Conservation (phyloP, 495 filamentous ascomycete species). For the Penicillium ochrochloron region DNA sequence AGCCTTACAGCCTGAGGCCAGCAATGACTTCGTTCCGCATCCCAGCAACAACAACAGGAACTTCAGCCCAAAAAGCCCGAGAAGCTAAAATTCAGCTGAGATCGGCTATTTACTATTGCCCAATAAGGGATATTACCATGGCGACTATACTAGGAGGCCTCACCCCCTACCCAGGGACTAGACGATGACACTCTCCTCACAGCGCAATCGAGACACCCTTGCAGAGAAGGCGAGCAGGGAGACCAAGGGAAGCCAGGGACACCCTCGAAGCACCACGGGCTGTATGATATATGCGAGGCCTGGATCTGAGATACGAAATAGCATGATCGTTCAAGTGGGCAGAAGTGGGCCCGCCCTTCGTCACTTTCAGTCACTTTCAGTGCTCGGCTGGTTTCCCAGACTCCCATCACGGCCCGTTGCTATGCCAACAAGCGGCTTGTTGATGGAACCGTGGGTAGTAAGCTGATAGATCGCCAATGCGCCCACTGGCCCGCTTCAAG, state of each 20-base stretch:
- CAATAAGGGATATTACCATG: constrained; percentile 28
- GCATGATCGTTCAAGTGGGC: constrained; percentile 21
- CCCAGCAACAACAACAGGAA: background rate
- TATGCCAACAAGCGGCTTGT: constrained; percentile 51
- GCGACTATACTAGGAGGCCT: constrained; percentile 25
- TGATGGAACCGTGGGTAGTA: constrained; percentile 47
- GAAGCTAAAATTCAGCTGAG: constrained; percentile 19
- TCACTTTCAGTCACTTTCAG: constrained; percentile 20
- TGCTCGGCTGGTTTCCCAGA: constrained; percentile 38
- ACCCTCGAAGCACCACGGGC: constrained; percentile 1
- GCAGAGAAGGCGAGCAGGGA: constrained; percentile 23
- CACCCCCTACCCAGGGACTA: constrained; percentile 16
- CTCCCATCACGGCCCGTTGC: constrained; percentile 42
- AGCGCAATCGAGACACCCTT: constrained; percentile 24
- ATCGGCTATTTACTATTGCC: constrained; percentile 20
- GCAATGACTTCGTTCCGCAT: constrained; percentile 25
- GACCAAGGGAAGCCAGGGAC: constrained; percentile 17
- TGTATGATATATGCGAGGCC: constrained; percentile 17
- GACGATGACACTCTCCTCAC: constrained; percentile 23
- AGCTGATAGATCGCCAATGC: constrained; percentile 45
- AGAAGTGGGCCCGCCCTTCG: constrained; percentile 28
- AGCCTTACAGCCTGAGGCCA: constrained; percentile 20
- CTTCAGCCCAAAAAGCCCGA: constrained; percentile 14
- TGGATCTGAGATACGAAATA: constrained; percentile 17
- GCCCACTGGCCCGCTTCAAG: constrained; percentile 30